Evolutionary conservation across 768 basidiomycete species (phyloP).

Genomic region (Boletus vinaceobasis): DNA sequence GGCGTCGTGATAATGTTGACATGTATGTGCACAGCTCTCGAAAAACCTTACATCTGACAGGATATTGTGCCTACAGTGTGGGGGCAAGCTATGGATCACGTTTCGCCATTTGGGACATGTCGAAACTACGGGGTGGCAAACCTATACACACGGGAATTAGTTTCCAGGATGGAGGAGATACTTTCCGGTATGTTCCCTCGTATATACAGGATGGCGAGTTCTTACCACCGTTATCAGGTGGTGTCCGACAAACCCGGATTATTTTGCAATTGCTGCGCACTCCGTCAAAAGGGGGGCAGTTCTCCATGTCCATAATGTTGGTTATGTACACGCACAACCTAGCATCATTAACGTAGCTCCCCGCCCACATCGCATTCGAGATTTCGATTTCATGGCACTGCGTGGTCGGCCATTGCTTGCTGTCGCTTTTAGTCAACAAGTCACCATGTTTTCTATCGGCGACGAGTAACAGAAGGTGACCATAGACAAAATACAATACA

Average conservation of each 20-base stretch:
- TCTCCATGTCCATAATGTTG: conserved; percentile 66
- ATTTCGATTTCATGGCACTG: conserved; percentile 72
- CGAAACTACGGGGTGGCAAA: conserved; percentile 68
- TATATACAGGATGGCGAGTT: background rate
- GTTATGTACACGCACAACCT: conserved; percentile 62
- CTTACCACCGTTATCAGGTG: conserved; percentile 47
- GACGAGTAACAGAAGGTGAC: conserved; percentile 41
- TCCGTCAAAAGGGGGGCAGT: conserved; percentile 59
- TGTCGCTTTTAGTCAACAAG: conserved; percentile 57
- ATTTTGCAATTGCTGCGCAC: conserved; percentile 72
- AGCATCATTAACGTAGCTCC: conserved; percentile 54
- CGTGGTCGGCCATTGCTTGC: conserved; percentile 64
- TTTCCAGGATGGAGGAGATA: conserved; percentile 63
- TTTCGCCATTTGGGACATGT: conserved; percentile 76
- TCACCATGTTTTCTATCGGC: conserved; percentile 63
- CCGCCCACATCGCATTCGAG: conserved; percentile 62
- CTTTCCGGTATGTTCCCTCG: conserved; percentile 52
- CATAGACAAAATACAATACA: conserved; percentile 18
- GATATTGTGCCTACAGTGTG: conserved; percentile 42
- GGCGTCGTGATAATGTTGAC: conserved; percentile 67
- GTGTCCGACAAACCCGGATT: conserved; percentile 72
- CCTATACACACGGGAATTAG: conserved; percentile 59
- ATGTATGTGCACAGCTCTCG: conserved; percentile 50
- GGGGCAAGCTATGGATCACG: conserved; percentile 72
- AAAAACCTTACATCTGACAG: background rate